Conservation (phyloP, 1,284 basidiomycete genomes). For the Mycena citricolor region DNA sequence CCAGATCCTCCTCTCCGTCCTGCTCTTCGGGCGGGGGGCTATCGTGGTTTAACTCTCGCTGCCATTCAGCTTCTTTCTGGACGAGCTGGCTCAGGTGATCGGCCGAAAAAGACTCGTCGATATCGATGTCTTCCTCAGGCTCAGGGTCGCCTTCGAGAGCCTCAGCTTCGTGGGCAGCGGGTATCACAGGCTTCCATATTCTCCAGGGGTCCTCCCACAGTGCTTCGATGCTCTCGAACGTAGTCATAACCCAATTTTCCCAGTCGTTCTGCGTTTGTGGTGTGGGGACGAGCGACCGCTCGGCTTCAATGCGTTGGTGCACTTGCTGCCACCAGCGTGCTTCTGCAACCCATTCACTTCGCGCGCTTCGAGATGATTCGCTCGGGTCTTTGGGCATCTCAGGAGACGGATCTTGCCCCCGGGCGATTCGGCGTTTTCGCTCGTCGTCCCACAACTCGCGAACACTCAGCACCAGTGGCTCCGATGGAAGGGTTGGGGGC, state of each 20-base stretch:
- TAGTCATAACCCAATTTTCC: constrained; percentile 75
- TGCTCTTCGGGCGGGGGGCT: constrained; percentile 30
- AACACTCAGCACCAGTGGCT: constrained; percentile 85
- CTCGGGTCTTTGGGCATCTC: constrained; percentile 65
- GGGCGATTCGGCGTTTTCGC: constrained; percentile 62
- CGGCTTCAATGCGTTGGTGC: constrained; percentile 51
- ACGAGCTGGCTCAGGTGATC: constrained; percentile 49
- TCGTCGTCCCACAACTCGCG: constrained; percentile 97
- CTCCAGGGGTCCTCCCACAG: constrained; percentile 59
- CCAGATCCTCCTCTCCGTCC: constrained; percentile 31
- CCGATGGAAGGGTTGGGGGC: constrained; percentile 51
- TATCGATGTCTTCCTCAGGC: constrained; percentile 40
- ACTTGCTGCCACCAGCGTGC: constrained; percentile 71
- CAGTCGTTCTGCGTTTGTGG: constrained; percentile 41
- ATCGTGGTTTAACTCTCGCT: constrained; percentile 29
- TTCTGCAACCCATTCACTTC: constrained; percentile 70
- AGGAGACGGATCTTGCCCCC: constrained; percentile 69
- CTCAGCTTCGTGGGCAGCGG: constrained; percentile 11
- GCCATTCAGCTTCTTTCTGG: constrained; percentile 39
- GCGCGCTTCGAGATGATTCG: constrained; percentile 51
- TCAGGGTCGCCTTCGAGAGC: constrained; percentile 20
- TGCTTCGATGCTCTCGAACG: constrained; percentile 83
- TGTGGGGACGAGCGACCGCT: constrained; percentile 31
- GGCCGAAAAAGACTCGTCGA: constrained; percentile 53
- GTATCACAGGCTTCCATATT: constrained; percentile 54